Evolutionary conservation across 805 yeast genomes (phyloP), one percentile per base, ranked within the genome.

Genomic region (Ogataea paradorogensis): DNA sequence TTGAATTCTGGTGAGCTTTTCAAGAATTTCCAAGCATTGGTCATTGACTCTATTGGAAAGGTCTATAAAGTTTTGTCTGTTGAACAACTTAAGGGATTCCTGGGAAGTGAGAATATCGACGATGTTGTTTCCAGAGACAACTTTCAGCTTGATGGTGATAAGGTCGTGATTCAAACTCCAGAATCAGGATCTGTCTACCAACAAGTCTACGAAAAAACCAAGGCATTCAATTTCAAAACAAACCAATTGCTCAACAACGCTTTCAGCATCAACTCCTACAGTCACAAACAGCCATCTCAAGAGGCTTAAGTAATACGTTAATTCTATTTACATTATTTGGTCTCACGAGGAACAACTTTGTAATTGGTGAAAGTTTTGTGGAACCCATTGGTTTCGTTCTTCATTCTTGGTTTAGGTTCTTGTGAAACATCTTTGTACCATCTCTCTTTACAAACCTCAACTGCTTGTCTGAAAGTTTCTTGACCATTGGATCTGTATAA

Each of bases 141-240:
- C 35, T 37, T 78, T 42, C 71, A 76, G 45, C 74, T 73, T 47
- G 61, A 68, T 32, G 74, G 71, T 47, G 77, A 74, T 28, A 59
- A 78, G 7, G 45, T 56, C 15, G 70, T 76, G 21, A 65, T 80
- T 43, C 73, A 73, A 59, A 73, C 73, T 56, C 78, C 76, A 48
- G 75, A 78, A 41, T 62, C 69, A 15, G 70, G 70, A 35, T 68
- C 78, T 51, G 76, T 78, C 28, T 72, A 82, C 64, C 88, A 84
- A 50, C 83, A 80, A 48, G 74, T 84, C 27, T 74, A 76, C 47
- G 85, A 80, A 52, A 77, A 74, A 59, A 78, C 84, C n/a, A 80
- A 80, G 67, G 79, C 79, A 4, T 63, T 80, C 52, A 71, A 77
- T 25, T 78, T 74, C 65, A 73, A 77, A 53, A 73, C 82, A 14